Conservation (phyloP, 2,329 filamentous ascomycete genomes). For the Colletotrichum tropicicola region DNA sequence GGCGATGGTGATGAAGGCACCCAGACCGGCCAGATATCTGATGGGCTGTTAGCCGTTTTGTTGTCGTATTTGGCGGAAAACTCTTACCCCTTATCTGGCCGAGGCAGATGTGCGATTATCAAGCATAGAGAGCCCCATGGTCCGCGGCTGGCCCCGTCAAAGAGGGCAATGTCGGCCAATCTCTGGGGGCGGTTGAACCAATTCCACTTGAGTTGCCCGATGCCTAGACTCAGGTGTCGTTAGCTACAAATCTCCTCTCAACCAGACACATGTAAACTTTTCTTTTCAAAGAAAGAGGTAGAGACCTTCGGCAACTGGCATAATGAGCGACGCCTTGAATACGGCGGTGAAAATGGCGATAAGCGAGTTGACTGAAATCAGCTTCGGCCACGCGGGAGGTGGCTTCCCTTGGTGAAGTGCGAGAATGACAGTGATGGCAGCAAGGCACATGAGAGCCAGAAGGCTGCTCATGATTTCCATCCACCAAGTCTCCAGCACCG, state of each 20-base stretch:
- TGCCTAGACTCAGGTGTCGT: neutral
- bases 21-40: neutral
- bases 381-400: neutral
- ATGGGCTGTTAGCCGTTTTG: neutral
- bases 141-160: neutral
- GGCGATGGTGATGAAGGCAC: neutral
- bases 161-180: neutral
- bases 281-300: neutral
- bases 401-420: neutral
- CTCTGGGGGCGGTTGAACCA: neutral
- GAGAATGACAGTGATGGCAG: neutral
- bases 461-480: neutral
- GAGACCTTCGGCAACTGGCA: neutral
- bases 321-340: neutral
- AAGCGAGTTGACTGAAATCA: neutral
- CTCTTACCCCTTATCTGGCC: neutral
- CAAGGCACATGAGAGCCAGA: neutral
- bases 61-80: no score
- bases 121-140: neutral
- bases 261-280: no score
- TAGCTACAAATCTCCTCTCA: no score
- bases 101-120: neutral
- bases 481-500: neutral
- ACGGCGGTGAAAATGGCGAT: neutral
- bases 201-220: conserved; percentile 1